Base-by-base conservation (phyloP, 805 yeast species). In the Pichia rugopelliculosa region DNA sequence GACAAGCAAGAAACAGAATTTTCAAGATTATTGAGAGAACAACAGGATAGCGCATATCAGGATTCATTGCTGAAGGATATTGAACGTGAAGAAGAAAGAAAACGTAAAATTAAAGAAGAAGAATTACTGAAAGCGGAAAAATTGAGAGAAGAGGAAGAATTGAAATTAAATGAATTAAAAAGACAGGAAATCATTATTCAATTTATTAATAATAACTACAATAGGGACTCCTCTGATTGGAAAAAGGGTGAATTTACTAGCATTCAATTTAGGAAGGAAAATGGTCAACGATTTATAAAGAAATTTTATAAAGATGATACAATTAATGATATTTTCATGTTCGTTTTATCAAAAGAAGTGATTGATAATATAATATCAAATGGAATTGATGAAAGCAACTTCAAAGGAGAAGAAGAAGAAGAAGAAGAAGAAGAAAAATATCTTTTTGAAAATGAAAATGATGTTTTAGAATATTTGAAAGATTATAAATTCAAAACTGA, bases 1-100 rank as follows among this genome's bases (percentile, higher is more conserved):
- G 91, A 84, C 56, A 73, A 74, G 43, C 73, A 79, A 48, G 87
- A 84, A 49, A 66, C 79, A 43, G 76, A 75, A 39, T 62, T 74
- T 51, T 72, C 82, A 33, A 78, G 88, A 57, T 66, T 75, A 25
- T 65, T 85, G 18, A 74, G 79, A 53, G 74, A 77, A 54, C 73
- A 78, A 52, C 93, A 85, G 61, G 88, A 84, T 54, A 66, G 69
- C 42, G 87, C 87, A 18, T 86, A 79, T 57, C 73, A 78, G 53
- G 75, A 72, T 51, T 79, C 88, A 0, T 65, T 85, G 44, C 65
- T 73, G 33, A 70, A 68, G 41, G 93, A 86, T 62, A 72, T 68
- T 53, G 54, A 71, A 38, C 80, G 82, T 56, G 76, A 75, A 57
- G 64, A 70, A 36, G 68, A 74, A 50, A 75, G 72, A 53, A 59